Conservation (phyloP, 176 grass and related monocot species). For the Secale cereale region DNA sequence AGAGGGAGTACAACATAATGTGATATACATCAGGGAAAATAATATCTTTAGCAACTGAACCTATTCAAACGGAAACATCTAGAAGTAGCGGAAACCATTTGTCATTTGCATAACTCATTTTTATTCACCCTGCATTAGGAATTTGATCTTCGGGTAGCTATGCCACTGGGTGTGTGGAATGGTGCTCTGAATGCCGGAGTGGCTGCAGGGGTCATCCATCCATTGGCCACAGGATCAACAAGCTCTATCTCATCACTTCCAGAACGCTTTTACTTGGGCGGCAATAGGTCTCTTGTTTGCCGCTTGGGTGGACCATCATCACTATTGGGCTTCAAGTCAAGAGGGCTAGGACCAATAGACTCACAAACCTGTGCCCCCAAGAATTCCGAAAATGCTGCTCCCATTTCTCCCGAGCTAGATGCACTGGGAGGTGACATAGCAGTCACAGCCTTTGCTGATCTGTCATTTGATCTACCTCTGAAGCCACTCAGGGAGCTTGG, state of each 20-base stretch:
- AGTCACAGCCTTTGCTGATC: slow-evolving; percentile 71
- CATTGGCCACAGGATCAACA: slow-evolving; percentile 48
- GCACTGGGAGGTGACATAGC: slow-evolving; percentile 54
- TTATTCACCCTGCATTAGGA: slow-evolving; percentile 52
- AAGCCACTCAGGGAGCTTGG: slow-evolving; percentile 65
- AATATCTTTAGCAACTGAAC: neutral
- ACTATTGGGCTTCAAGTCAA: slow-evolving; percentile 68
- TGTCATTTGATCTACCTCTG: slow-evolving; percentile 88
- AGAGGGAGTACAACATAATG: too few relatives aligned
- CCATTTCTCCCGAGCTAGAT: slow-evolving; percentile 40
- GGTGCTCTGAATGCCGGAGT: slow-evolving; percentile 76
- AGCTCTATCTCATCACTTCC: slow-evolving; percentile 43
- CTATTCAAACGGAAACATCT: slow-evolving; percentile 7
- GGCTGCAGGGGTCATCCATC: slow-evolving; percentile 55
- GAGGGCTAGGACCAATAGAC: slow-evolving; percentile 57
- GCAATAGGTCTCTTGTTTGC: slow-evolving; percentile 63
- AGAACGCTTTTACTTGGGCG: slow-evolving; percentile 81
- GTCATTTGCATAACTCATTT: neutral
- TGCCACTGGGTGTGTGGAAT: slow-evolving; percentile 74
- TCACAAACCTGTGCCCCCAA: slow-evolving; percentile 17
- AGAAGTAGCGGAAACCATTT: neutral
- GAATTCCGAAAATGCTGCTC: slow-evolving; percentile 32
- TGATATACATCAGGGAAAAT: neutral
- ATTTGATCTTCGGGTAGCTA: slow-evolving; percentile 78
- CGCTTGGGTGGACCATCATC: slow-evolving; percentile 64